Evolutionary conservation across 1,284 basidiomycete species (phyloP), one percentile per base, ranked within the genome.

Genomic region (Leccinum ponderosum): DNA sequence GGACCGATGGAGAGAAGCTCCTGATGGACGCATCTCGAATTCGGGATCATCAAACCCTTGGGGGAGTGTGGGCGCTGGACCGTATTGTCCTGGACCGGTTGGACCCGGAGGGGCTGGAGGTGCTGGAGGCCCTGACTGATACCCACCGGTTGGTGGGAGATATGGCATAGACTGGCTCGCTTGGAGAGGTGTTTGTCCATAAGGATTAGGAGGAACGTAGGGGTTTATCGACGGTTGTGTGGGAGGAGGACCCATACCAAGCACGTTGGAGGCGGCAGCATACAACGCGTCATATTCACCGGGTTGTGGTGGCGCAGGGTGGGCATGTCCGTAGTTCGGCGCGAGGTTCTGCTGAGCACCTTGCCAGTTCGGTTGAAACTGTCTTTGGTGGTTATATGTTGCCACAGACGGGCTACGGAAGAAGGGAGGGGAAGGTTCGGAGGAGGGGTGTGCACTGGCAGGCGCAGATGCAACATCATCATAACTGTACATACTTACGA

Each of bases 241-340:
- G 44, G 86, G 86, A 59, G 85, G 85, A 29, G 84, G 85, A 29
- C 81, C 83, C 83, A 89, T 86, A 25, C 93, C 93, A 7, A 95
- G 80, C 20, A 94, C 89, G 70, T 91, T 87, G 33, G 90, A 93
- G 3, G 93, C 93, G 2, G 90, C 90, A 9, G 83, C 81, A 70
- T 89, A 86, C 17, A 89, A 72, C 42, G 80, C 77, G 69, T 87
- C 84, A 64, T 82, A 83, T 58, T 82, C 80, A 53, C 71, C 71
- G 42, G 73, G 71, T 25, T 70, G 76, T 27, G 77, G 75, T 53
- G 73, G 72, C 15, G 63, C 64, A 37, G 64, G 65, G 29, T 60
- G 65, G 57, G 68, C 4, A 54, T 66, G 68, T 39, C 61, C 68
- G 66, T 64, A 76, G 71, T 58, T 75, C 68, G 54, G 70, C 67